Conservation (phyloP, 306 rosid species). For the Lathyrus sativus region DNA sequence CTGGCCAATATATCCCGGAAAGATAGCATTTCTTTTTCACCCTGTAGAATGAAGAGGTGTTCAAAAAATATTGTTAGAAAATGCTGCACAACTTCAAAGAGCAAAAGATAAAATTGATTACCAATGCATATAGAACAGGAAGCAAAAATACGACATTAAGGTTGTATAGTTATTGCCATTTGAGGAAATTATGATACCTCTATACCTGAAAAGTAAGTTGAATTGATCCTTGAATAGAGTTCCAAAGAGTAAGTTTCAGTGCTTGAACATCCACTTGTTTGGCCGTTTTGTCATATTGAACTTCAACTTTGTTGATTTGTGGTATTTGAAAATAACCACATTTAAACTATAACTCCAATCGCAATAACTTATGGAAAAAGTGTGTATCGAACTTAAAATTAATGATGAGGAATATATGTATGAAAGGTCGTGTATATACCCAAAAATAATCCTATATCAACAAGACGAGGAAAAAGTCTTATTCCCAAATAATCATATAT, state of each 20-base stretch:
- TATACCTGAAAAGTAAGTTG: slow-evolving; percentile 55
- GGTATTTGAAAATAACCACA: slow-evolving; percentile 42
- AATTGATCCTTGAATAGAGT: slow-evolving; percentile 60
- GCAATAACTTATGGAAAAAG: neutral
- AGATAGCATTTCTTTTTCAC: slow-evolving; percentile 49
- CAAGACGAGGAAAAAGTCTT: neutral
- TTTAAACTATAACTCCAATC: slow-evolving; percentile 13
- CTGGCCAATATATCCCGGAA: slow-evolving; percentile 67
- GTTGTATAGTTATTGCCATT: neutral
- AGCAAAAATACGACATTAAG: slow-evolving; percentile 8
- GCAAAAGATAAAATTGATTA: slow-evolving; percentile 1
- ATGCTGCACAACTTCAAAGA: slow-evolving; percentile 18
- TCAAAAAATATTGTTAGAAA: slow-evolving; percentile 21
- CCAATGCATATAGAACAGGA: neutral
- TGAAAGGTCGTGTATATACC: neutral
- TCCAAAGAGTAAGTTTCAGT: slow-evolving; percentile 78
- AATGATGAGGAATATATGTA: slow-evolving; percentile 1
- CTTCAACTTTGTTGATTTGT: slow-evolving; percentile 88
- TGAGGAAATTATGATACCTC: slow-evolving; percentile 10
- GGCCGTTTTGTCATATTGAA: slow-evolving; percentile 84
- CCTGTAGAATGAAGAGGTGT: slow-evolving; percentile 40
- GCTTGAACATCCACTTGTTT: slow-evolving; percentile 90
- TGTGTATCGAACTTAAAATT: slow-evolving; percentile 17
- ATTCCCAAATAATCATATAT: neutral
- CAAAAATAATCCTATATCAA: neutral